A percentile compares a stretch with the other conserved stretches of the same genome.
Conservation (phyloP, 2,329 filamentous ascomycete genomes). For the Colletotrichum musae region DNA sequence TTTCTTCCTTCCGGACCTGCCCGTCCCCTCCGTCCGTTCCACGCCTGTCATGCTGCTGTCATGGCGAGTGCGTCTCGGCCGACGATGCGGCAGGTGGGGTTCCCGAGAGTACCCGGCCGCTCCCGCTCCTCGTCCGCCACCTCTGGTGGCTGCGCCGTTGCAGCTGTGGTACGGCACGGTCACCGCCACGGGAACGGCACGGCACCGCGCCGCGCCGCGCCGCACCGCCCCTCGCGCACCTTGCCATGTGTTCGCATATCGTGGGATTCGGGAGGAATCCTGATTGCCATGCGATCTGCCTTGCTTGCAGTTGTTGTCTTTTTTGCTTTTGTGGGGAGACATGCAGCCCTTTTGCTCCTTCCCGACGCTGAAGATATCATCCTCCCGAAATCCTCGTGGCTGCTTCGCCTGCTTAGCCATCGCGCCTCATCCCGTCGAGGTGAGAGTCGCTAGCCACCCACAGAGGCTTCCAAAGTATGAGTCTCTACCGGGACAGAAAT, state of each 20-base stretch:
- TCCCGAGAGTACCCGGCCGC: neutral
- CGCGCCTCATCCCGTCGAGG: no score
- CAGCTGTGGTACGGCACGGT: no score
- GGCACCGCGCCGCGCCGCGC: constrained; percentile 3
- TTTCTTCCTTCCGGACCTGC: no score
- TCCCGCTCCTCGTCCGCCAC: neutral
- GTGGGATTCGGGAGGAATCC: constrained; percentile 25
- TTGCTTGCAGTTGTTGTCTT: constrained; percentile 14
- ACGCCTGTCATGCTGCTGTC: neutral
- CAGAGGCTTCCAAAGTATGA: no score
- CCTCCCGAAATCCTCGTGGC: no score
- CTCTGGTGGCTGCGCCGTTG: neutral
- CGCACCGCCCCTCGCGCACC: constrained; percentile 1
- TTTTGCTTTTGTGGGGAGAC: constrained; percentile 6
- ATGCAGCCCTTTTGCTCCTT: constrained; percentile 20
- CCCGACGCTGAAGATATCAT: constrained; percentile 9
- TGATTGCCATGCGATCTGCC: constrained; percentile 17
- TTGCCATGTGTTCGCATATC: constrained; percentile 17
- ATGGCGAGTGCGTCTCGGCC: neutral
- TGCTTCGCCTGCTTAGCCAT: no score
- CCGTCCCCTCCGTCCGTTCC: neutral
- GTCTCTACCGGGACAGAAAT: no score
- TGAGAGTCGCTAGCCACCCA: no score
- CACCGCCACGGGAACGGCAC: neutral
- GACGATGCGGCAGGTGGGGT: neutral